These are phyloP conservation scores for Saccharum officinarum DNA, from an alignment of 176 grass and related monocot species.

Conservation along the genomic window DNA sequence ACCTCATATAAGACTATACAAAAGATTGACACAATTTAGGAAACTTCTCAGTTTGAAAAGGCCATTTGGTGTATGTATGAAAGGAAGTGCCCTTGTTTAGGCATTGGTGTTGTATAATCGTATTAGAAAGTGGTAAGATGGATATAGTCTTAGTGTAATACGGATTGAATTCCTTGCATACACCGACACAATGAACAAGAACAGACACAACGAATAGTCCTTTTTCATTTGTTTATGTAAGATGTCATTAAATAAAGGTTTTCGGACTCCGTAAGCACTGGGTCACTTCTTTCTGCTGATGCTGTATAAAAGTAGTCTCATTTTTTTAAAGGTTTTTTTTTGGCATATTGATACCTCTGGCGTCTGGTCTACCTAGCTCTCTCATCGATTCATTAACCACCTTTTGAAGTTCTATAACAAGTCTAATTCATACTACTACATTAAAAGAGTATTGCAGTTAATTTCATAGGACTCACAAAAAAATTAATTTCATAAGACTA, in stretches of 20 bases:
- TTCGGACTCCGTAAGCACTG: neutral
- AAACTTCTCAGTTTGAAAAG: neutral
- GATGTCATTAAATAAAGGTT: neutral
- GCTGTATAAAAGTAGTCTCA: neutral
- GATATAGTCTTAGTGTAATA: neutral
- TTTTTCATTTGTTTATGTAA: neutral
- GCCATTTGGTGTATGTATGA: neutral
- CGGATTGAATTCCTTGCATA: neutral
- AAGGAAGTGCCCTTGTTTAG: neutral
- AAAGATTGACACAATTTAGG: too few species aligned
- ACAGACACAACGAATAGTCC: neutral
- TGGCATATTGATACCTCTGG: neutral
- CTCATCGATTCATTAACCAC: neutral
- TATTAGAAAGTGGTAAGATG: neutral
- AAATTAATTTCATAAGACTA: constrained; percentile 22
- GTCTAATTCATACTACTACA: constrained; percentile 2
- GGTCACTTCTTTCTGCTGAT: neutral
- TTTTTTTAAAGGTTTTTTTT: neutral
- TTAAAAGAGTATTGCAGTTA: neutral
- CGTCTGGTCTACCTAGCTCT: constrained; percentile 11
- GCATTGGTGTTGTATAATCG: neutral
- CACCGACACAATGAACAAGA: neutral
- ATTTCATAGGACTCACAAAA: constrained; percentile 19
- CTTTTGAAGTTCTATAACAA: constrained; percentile 3
- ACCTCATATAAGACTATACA: too few species aligned